Evolutionary conservation across 2,329 filamentous ascomycete genomes (phyloP).

Genomic region (Fusarium papillatum): DNA sequence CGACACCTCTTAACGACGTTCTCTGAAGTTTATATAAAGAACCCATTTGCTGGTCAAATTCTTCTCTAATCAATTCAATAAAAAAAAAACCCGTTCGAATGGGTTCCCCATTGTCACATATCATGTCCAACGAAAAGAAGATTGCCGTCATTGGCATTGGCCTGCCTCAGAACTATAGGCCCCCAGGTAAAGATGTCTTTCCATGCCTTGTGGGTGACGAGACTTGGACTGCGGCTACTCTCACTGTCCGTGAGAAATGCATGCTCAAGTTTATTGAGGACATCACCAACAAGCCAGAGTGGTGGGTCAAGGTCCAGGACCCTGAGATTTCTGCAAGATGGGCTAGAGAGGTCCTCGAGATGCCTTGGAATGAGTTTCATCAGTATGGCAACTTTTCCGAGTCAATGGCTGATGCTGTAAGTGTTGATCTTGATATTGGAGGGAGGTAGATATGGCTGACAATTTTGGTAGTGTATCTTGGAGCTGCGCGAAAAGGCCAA

Average conservation of each 20-base stretch:
- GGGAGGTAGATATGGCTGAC: slow-evolving; percentile 3
- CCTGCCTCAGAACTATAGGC: slow-evolving; percentile 33
- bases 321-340: slow-evolving; percentile 44
- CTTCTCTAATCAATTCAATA: background rate
- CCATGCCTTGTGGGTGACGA: slow-evolving; percentile 32
- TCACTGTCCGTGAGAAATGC: slow-evolving; percentile 48
- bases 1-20: background rate
- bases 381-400: slow-evolving; percentile 45
- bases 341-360: slow-evolving; percentile 45
- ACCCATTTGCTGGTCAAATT: background rate
- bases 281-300: slow-evolving; percentile 51
- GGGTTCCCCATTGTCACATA: background rate
- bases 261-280: slow-evolving; percentile 51
- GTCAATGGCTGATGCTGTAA: slow-evolving; percentile 48
- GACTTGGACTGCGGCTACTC: slow-evolving; percentile 43
- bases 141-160: slow-evolving; percentile 44
- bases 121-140: slow-evolving; percentile 13
- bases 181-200: slow-evolving; percentile 24
- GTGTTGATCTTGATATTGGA: background rate
- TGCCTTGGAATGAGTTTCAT: slow-evolving; percentile 45
- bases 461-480: slow-evolving; percentile 43
- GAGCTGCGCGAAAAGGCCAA: slow-evolving; percentile 51
- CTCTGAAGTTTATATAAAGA: background rate
- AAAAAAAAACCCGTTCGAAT: background rate
- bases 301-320: slow-evolving; percentile 50